Base-by-base conservation (phyloP, 1,284 basidiomycete genomes). In the Puccinia coronata region DNA sequence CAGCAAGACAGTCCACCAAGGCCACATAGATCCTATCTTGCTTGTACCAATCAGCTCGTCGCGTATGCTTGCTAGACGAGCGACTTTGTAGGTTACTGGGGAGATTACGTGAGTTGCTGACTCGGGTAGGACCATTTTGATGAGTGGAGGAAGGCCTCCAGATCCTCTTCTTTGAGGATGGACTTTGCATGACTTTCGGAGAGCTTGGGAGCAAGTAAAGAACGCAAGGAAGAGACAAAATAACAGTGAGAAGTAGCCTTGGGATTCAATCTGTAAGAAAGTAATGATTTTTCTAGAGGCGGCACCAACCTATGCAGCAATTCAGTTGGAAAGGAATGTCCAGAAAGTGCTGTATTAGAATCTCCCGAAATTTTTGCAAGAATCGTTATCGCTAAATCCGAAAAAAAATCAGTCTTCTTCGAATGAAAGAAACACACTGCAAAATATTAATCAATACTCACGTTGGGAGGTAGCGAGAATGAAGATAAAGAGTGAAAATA, bases 11-110 rank as follows among this genome's bases (percentile, higher is more conserved):
- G 12, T 71, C 69, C 49, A 34, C n/a, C 51, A 71, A 53, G 31
- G 69, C 69, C 25, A 31, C 47, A 53, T 71, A 71, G n/a, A 71
- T 71, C 51, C 69, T 71, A 34, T 49, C 69, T 53, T 71, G 47
- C 25, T 53, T 71, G 47, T 71, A 71, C 51, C 47, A 53, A 71
- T 71, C 69, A 34, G 43, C 69, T 1, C 69, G 20, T 16, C 47
- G 69, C 43, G 43, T 39, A 34, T 53, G 47, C 20, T 53, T 49
- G 6, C 31, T 16, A 71, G 43, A 53, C 18, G 69, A 53, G 14
- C n/a, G 69, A 51, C 47, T 49, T 49, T 71, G 47, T 20, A 34
- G 69, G n/a, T 53, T 53, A 39, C 69, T 53, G 6, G 43, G 47
- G 53, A 71, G 69, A 23, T 53, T 31, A 25, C 20, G 69, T 23